These are phyloP conservation scores for Chlorophyllum brunneum DNA, from an alignment of 768 basidiomycete genomes.

Conservation along the genomic window DNA sequence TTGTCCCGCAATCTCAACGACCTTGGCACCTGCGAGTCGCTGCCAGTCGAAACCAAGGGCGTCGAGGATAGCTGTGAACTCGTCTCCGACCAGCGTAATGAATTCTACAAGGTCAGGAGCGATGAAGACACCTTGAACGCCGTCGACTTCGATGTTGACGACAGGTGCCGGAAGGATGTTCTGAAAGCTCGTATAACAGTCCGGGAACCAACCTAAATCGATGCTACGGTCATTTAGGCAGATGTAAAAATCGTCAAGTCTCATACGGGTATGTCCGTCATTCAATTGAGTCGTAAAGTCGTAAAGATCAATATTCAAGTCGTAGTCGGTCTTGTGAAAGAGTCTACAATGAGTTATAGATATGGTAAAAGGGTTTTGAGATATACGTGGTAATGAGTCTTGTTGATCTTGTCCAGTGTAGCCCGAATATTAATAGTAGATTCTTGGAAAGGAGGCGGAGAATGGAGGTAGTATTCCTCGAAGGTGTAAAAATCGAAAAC, in stretches of 20 bases:
- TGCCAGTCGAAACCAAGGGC: constrained; percentile 52
- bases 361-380: background rate
- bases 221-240: background rate
- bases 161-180: constrained; percentile 57
- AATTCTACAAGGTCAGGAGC: constrained; percentile 53
- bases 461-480: constrained; percentile 46
- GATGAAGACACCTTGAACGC: constrained; percentile 44
- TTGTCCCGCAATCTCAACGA: constrained; percentile 50
- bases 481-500: constrained; percentile 55
- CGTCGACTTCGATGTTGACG: constrained; percentile 46
- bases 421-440: constrained; percentile 53
- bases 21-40: constrained; percentile 56
- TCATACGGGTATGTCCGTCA: constrained; percentile 61
- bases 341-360: background rate
- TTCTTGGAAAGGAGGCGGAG: constrained; percentile 50
- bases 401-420: constrained; percentile 43
- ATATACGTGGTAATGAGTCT: constrained; percentile 42
- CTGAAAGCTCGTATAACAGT: constrained; percentile 51
- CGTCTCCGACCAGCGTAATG: constrained; percentile 39
- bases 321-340: constrained; percentile 54
- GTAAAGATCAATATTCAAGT: constrained; percentile 57
- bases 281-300: constrained; percentile 53
- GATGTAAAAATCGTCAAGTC: background rate
- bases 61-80: constrained; percentile 44
- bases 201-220: constrained; percentile 49